Evolutionary conservation across 2,329 filamentous ascomycete species (phyloP), one percentile per base, ranked within the genome.

Genomic region (Pseudogymnoascus sp.): DNA sequence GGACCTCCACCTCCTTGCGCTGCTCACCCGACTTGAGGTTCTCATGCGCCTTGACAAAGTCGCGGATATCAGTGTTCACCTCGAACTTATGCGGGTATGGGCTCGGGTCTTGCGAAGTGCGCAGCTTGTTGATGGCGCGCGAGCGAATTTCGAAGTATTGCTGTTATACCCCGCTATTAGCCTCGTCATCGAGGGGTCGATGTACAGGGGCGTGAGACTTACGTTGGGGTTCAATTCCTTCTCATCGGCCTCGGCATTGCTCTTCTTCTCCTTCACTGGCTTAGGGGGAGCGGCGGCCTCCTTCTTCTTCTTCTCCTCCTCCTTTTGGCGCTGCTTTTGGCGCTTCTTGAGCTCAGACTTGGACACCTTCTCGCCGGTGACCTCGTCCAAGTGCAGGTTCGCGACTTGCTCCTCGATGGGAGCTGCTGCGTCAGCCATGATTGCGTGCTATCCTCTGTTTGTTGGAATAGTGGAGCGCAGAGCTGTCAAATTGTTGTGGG

Each of bases 61-160:
- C 85, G 72, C 84, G 82, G 66, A 96, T 82, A 71, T 95, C 89
- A 73, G 91, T 92, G 76, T 88, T 90, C 75, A 91, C 87, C 64
- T 93, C 82, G 83, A 96, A 97, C 83, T 87, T 88, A 88, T 99
- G 93, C 6, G 95, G 95, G 78, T 97, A 96, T 12, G 90, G 90
- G 73, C 93, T 89, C 42, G 90, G 89, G 65, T 86, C 79, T 79
- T 89, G 87, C 73, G 84, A 86, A 73, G 88, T 80, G 72, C 88
- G 84, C 67, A 93, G 83, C 71, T 88, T 88, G 76, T 89, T 88
- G 80, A 96, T 87, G 69, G 84, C 84, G 69, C 90, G 86, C 72
- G 89, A 96, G 67, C 95, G 90, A 74, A 97, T 96, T 80, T 99
- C 95, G 75, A 96, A 97, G 82, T 97, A 99, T 88, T 90, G 88